Evolutionary conservation across 75 land plant species (phyloP), one percentile per base, ranked within the genome.

Genomic region (Pinus albicaulis): DNA sequence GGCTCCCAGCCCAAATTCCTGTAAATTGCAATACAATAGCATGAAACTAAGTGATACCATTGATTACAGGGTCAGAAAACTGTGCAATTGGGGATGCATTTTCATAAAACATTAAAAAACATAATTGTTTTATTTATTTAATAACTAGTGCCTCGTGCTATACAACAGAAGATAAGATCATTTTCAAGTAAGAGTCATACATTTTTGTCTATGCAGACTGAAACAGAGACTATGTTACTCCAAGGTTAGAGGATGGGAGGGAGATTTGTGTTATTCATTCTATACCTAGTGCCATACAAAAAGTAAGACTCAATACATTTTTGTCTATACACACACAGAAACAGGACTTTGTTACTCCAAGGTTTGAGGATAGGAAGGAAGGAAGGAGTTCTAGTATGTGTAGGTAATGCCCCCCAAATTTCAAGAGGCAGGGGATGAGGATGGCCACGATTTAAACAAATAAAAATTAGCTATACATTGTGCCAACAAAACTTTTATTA

Each of bases 1-100:
- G 88, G 78, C 3, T 98, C 98, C 99, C 99, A 98, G 68, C 98
- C 99, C 74, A 95, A 74, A 71, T 80, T 90, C 85, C 99, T 96
- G 86, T 38, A 58, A 41, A 68, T 36, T 68, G 41, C 41, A 64
- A 64, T 36, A 64, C n/a, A 24, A 64, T 36, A 19, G 19, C 5
- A 64, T 28, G 41, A 64, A 64, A 16, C 16, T 64, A 24, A 17
- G 38, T 24, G 38, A 64, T 25, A 5, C 16, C 28, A 63, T 63
- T 63, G 34, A 6, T 16, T 15, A 24, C 14, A 11, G 14, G 41
- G 41, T 5, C 41, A 38, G 41, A 38, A 38, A 38, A 38, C 41
- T 38, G 6, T 38, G 11, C 20, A 68, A 19, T 36, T 19, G 71
- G 48, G 10, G 71, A 38, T 68, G 71, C n/a, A 68, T 44, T 68